A percentile compares a stretch with the other conserved stretches of the same genome.
Conservation (phyloP, 2,329 filamentous ascomycete species). For the Fusarium buharicum region DNA sequence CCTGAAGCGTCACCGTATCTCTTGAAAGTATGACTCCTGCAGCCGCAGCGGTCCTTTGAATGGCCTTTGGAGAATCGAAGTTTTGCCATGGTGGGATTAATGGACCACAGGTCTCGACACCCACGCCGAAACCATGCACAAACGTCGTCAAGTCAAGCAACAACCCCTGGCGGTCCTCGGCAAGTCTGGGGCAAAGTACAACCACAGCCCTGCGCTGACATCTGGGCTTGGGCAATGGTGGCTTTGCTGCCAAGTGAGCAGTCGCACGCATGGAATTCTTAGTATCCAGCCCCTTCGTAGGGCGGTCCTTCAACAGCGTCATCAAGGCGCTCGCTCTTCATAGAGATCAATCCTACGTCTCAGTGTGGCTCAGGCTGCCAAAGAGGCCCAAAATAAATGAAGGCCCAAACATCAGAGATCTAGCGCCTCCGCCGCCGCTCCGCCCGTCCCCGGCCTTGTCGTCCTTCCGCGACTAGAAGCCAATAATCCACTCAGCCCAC, state of each 20-base stretch:
- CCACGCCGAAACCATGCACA: conserved; percentile 30
- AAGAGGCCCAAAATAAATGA: conserved; percentile 32
- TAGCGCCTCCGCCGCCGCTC: conserved; percentile 37
- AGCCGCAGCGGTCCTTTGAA: conserved; percentile 38
- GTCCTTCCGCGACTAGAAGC: conserved; percentile 38
- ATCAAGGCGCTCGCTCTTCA: conserved; percentile 21
- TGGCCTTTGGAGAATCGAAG: conserved; percentile 23
- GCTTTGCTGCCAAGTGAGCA: conserved; percentile 42
- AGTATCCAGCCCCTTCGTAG: conserved; percentile 36
- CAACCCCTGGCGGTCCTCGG: conserved; percentile 36
- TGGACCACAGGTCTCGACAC: conserved; percentile 22
- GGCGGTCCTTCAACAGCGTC: conserved; percentile 36
- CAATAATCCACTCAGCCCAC: conserved; percentile 45
- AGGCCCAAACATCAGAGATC: conserved; percentile 32
- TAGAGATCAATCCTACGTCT: conserved; percentile 21
- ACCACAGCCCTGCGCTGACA: conserved; percentile 42
- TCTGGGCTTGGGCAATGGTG: conserved; percentile 36
- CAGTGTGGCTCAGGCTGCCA: conserved; percentile 41
- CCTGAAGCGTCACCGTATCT: conserved; percentile 46
- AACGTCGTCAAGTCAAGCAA: conserved; percentile 39
- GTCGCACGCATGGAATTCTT: conserved; percentile 28
- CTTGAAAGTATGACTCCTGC: conserved; percentile 41
- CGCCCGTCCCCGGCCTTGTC: conserved; percentile 36
- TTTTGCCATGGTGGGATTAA: conserved; percentile 34
- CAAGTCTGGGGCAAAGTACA: conserved; percentile 42